Percentiles rank a stretch among this genome's conserved stretches.
Conservation (phyloP, 352 stramenopile species). For the Phytophthora podocarpi region DNA sequence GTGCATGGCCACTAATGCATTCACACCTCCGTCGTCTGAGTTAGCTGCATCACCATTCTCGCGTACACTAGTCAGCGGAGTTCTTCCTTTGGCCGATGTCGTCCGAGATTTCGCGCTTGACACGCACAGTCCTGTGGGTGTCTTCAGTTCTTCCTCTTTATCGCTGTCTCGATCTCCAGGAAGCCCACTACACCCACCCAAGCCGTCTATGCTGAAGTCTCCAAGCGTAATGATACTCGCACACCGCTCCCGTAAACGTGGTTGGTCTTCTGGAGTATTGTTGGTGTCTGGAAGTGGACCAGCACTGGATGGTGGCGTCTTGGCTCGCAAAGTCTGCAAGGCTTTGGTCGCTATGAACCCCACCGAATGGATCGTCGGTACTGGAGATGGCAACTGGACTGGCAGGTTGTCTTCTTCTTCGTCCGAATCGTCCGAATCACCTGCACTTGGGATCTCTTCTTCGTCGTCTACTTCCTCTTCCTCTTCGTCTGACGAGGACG, state of each 20-base stretch:
- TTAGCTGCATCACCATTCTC: background rate
- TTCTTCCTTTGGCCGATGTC: conserved; percentile 13
- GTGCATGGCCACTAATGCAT: conserved; percentile 23
- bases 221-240: conserved; percentile 39
- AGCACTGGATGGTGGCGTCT: conserved; percentile 8
- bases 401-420: conserved; percentile 29
- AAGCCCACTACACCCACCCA: too few species aligned
- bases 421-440: conserved; percentile 25
- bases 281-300: background rate
- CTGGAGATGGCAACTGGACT: conserved; percentile 5
- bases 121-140: conserved; percentile 5
- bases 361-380: conserved; percentile 1
- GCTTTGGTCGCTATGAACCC: conserved; percentile 28
- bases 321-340: conserved; percentile 21
- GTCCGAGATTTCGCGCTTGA: conserved; percentile 30
- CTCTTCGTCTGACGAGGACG: conserved; percentile 23
- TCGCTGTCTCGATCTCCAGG: background rate
- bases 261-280: conserved; percentile 1
- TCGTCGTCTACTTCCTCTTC: conserved; percentile 41
- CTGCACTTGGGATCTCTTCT: conserved; percentile 20
- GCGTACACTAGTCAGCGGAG: conserved; percentile 5
- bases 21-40: background rate
- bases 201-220: conserved; percentile 21
- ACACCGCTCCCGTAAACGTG: conserved; percentile 16
- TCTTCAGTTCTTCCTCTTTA: conserved; percentile 4